Evolutionary conservation across 192 early-diverging fungal species (phyloP), one percentile per base, ranked within the genome.

Genomic region (Lunasporangiospora selenospora): DNA sequence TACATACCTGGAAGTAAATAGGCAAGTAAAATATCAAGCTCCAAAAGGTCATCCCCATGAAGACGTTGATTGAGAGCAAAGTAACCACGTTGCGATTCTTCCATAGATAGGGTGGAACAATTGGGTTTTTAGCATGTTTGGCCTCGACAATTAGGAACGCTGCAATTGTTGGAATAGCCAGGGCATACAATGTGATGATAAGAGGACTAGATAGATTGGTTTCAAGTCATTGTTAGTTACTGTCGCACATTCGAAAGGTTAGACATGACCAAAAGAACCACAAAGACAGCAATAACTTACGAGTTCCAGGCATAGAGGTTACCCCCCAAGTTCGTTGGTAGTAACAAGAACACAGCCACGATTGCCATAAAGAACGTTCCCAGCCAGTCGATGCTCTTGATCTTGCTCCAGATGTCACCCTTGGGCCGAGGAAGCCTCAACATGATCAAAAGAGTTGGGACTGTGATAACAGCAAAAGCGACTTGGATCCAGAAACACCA

Each of bases 321-420:
- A 21, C 94, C 94, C 44, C 92, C 93, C 41, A 85, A 79, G 49
- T 82, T 85, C 24, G 92, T 77, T 1, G 92, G 92, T 31, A 90
- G 64, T 13, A 94, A 73, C 50, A 94, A 69, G 46, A 81, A 81
- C 13, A 84, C 65, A 24, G 85, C 79, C 36, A 81, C 80, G 36
- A 65, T 63, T 10, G 78, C 59, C 45, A 78, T 55, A 1, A 87
- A 57, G 15, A 80, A 40, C 7, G 84, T 80, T 16, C 90, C 90
- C 7, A 83, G 56, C 64, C 78, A 90, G 65, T 91, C 91, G 58
- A 97, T 87, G 26, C 81, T 81, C 19, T 64, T 43, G 15, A 88
- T 40, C 65, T 96, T 96, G 16, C 84, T 76, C 21, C 47, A 54
- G 5, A 81, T 46, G 26, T 79, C 76, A 11, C 88, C 90, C 0